Evolutionary conservation across 352 stramenopile genomes (phyloP), one percentile per base, ranked within the genome.

Genomic region (Globisporangium barbulae): DNA sequence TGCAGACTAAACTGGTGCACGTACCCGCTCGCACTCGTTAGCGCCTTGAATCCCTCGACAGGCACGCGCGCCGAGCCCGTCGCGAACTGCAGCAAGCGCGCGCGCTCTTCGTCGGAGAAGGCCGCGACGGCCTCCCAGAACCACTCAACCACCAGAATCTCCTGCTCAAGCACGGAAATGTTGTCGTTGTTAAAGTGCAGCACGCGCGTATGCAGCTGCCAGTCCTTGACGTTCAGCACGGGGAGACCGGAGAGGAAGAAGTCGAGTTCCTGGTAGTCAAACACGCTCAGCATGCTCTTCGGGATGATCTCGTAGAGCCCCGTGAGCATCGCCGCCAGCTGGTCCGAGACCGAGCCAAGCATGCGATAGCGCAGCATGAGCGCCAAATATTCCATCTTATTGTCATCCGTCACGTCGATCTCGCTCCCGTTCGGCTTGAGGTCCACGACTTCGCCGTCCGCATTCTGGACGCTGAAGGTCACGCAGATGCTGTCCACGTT

Each of bases 81-180:
- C 6, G 98, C 91, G 77, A 99, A 99, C 70, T 99, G 97, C 22
- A 99, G 76, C 68, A 99, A 90, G 15, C 94, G 80, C 42, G 97
- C 97, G 35, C 97, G 96, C 60, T 99, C 90, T 63, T 97, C 96
- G 39, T 94, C 77, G 0, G 84, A 91, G 33, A 99, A 88, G 8
- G 62, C 64, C 33, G 78, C 75, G 13, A 98, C 74, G 17, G 93
- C 76, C 45, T 94, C 77, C 93, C 93, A 98, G 63, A 98, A 98
- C 93, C 93, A 98, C 33, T 80, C 60, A 1, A 98, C 57, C 35
- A 97, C 86, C 19, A 74, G 65, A 45, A 94, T 68, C 28, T 93
- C 77, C 2, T 63, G 59, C 50, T 86, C 72, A 0, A 94, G 72
- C 44, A 61, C 67, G 35, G 72, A 41, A 9, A 78, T 75, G 58